Conservation (phyloP, 2,329 filamentous ascomycete species). For the Cladosporium sp. region DNA sequence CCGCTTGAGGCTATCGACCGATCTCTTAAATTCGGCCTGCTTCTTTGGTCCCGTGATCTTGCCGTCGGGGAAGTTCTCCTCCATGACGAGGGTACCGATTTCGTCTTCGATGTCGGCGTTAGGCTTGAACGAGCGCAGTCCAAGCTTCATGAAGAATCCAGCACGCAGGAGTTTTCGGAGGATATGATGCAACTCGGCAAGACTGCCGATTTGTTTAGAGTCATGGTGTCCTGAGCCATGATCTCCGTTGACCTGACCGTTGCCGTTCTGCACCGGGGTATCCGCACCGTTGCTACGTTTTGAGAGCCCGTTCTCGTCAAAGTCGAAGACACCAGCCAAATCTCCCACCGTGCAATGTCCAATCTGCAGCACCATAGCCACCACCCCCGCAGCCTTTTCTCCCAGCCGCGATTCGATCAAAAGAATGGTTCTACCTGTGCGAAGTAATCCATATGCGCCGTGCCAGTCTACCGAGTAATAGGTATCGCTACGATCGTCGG, state of each 20-base stretch:
- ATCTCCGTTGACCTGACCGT: slow-evolving; percentile 17
- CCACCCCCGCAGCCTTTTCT: slow-evolving; percentile 63
- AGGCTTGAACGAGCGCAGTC: slow-evolving; percentile 42
- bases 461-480: slow-evolving; percentile 79
- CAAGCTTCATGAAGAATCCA: slow-evolving; percentile 62
- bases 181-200: slow-evolving; percentile 37
- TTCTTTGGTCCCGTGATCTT: slow-evolving; percentile 58
- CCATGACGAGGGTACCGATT: slow-evolving; percentile 57
- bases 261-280: slow-evolving; percentile 21
- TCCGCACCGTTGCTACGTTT: slow-evolving; percentile 28
- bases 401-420: slow-evolving; percentile 70
- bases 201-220: slow-evolving; percentile 5
- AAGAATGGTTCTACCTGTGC: slow-evolving; percentile 74
- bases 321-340: slow-evolving; percentile 33
- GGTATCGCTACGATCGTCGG: slow-evolving; percentile 45
- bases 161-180: slow-evolving; percentile 51
- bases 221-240: background rate
- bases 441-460: slow-evolving; percentile 74
- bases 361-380: slow-evolving; percentile 67
- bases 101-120: slow-evolving; percentile 51
- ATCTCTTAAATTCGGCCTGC: slow-evolving; percentile 55
- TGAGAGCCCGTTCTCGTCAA: slow-evolving; percentile 13
- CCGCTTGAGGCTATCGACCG: slow-evolving; percentile 52
- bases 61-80: slow-evolving; percentile 47
- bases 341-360: slow-evolving; percentile 71